Evolutionary conservation across 768 basidiomycete genomes (phyloP).

Genomic region (Favolaschia claudopus): DNA sequence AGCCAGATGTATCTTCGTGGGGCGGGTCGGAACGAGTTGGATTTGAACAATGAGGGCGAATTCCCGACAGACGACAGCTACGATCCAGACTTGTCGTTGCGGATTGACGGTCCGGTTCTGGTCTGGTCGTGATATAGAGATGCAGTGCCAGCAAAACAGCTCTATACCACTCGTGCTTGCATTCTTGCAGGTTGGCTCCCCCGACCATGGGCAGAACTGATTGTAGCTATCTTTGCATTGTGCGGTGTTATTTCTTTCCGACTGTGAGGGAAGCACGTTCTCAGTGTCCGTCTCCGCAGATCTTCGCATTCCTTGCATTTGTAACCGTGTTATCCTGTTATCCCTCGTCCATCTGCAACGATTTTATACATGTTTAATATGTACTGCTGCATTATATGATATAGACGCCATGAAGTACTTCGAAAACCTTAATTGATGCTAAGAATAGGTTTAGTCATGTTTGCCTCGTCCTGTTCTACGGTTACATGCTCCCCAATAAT

Average conservation of each 20-base stretch:
- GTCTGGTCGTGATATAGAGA: slow-evolving; percentile 85
- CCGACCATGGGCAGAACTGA: slow-evolving; percentile 44
- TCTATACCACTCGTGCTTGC: slow-evolving; percentile 79
- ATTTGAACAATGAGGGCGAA: slow-evolving; percentile 51
- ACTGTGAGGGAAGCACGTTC: not conserved
- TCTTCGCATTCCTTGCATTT: slow-evolving; percentile 9
- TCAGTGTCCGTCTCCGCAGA: slow-evolving; percentile 1
- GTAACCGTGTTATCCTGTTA: slow-evolving; percentile 16
- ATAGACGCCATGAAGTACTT: not conserved
- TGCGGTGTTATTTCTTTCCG: slow-evolving; percentile 6
- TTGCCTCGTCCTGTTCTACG: too few relatives aligned
- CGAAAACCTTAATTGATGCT: too few relatives aligned
- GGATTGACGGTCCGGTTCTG: slow-evolving; percentile 61
- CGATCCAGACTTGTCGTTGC: slow-evolving; percentile 40
- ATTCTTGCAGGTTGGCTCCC: slow-evolving; percentile 59
- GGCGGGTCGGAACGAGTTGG: slow-evolving; percentile 69
- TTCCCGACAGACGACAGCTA: slow-evolving; percentile 31
- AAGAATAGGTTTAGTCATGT: too few relatives aligned
- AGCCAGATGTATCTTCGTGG: slow-evolving; percentile 73
- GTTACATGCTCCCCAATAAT: not conserved
- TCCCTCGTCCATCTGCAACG: slow-evolving; percentile 23
- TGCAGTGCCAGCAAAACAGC: slow-evolving; percentile 91
- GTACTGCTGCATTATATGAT: slow-evolving; percentile 11
- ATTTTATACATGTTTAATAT: slow-evolving; percentile 30
- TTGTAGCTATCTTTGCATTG: slow-evolving; percentile 21